Evolutionary conservation across 148 eudicot genomes (phyloP).

Genomic region (Fallopia convolvulus): DNA sequence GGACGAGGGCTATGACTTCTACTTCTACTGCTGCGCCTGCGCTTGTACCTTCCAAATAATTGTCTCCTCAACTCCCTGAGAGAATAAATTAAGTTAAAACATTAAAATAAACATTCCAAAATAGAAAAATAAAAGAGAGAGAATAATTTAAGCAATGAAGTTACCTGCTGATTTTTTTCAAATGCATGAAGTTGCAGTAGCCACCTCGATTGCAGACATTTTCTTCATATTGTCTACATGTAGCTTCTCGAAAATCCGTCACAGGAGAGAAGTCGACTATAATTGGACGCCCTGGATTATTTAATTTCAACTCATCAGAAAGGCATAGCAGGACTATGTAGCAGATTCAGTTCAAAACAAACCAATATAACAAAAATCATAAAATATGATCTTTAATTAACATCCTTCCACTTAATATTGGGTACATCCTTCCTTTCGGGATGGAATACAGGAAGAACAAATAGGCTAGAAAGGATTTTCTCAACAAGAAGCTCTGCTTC

Average conservation of each 20-base stretch:
- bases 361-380: background rate
- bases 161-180: conserved; percentile 79
- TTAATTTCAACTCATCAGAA: background rate
- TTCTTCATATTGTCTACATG: conserved; percentile 70
- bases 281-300: conserved; percentile 47
- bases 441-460: background rate
- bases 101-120: background rate
- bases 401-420: background rate
- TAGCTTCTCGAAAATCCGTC: conserved; percentile 72
- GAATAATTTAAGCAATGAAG: background rate
- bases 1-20: conserved; percentile 81
- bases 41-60: conserved; percentile 65
- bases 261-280: conserved; percentile 76
- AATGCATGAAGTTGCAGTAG: conserved; percentile 73
- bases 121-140: background rate
- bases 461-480: background rate
- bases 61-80: conserved; percentile 79
- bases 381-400: background rate
- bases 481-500: background rate
- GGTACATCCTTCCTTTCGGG: background rate
- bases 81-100: background rate
- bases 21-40: conserved; percentile 74
- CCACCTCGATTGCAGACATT: conserved; percentile 73
- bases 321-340: background rate
- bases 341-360: background rate